These are phyloP conservation scores for Neurospora hispaniola DNA, from an alignment of 495 filamentous ascomycete species.

Conservation along the genomic window DNA sequence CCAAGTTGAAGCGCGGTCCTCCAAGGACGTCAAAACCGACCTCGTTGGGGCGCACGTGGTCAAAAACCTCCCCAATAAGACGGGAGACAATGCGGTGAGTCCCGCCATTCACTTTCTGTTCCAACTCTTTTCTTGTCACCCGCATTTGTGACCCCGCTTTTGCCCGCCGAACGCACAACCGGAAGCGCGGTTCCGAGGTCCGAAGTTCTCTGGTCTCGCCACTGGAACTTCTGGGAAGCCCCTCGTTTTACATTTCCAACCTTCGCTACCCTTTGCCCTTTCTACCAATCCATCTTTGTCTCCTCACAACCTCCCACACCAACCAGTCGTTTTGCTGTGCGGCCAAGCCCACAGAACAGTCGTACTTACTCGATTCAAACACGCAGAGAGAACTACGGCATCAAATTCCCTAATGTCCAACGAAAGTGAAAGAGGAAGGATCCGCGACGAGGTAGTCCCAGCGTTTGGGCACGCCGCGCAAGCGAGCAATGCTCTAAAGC, in stretches of 20 bases:
- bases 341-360: not conserved
- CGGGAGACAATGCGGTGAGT: not conserved
- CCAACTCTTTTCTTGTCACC: too few relatives aligned
- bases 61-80: not conserved
- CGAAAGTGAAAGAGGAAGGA: not conserved
- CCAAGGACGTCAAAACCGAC: too few relatives aligned
- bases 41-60: not conserved
- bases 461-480: not conserved
- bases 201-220: not conserved
- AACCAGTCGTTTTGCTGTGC: not conserved
- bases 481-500: not conserved
- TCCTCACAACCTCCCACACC: not conserved
- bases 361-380: not conserved
- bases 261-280: not conserved
- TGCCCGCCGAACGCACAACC: not conserved
- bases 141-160: not conserved
- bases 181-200: not conserved
- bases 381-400: not conserved
- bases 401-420: not conserved
- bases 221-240: not conserved
- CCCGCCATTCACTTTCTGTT: not conserved
- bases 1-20: not conserved
- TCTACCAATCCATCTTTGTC: not conserved
- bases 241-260: not conserved
- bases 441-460: not conserved